Base-by-base conservation (phyloP, 129 eudicot genomes). In the Flaveria ramosissima region DNA sequence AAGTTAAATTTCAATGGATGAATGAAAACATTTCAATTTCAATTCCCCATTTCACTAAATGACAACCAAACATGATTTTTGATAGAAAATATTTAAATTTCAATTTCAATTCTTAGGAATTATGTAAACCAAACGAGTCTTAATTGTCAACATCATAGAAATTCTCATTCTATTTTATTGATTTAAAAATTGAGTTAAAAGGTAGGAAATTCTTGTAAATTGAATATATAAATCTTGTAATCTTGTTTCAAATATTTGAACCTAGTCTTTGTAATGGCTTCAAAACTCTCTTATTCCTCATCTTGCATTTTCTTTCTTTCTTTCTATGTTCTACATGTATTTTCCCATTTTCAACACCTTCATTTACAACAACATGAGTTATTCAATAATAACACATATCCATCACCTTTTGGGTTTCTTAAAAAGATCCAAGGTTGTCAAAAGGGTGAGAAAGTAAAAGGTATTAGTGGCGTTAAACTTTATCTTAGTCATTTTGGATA, bases 401-500 rank as follows among this genome's bases (percentile, higher is more conserved):
- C 70, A 32, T 46, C 74, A 39, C 70, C 82, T 51, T 82, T 76
- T 20, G 82, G 51, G 73, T 70, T 82, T 63, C 60, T 82, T 12
- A 82, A 27, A 46, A 9, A 27, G 43, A 7, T 82, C 32, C 39
- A 77, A 77, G 85, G 78, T 24, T 82, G 73, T 71, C 30, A 55
- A 1, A 82, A 76, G 51, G 85, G 85, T 20, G 48, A 82, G 1
- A 77, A 60, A 8, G 74, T 76, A 51, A 71, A 52, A 41, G 85
- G 78, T 45, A 12, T 76, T 0, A 39, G 51, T 7, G 16, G 46
- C 20, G 59, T 76, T 23, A 82, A 76, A 65, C 60, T 42, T 4
- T 82, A 82, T 76, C 85, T 82, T 64, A 68, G 69, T 27, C 69
- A 36, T 42, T 82, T 71, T 26, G 85, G 85, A 50, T 82, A 82